Conservation (phyloP, 164 flowering plant genomes). For the Stephania japonica region DNA sequence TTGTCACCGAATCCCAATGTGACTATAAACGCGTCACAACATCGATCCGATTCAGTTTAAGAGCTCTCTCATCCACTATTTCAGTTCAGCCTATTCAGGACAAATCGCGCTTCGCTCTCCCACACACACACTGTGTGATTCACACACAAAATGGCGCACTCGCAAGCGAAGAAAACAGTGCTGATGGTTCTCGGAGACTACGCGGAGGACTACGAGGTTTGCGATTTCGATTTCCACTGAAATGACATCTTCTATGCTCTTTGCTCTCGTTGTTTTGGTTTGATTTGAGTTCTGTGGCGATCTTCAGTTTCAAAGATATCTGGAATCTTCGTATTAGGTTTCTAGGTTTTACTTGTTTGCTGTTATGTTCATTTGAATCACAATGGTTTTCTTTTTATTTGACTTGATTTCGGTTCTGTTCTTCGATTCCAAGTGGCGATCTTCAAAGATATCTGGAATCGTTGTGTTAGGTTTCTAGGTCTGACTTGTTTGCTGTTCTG, state of each 20-base stretch:
- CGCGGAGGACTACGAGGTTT: constrained; percentile 93
- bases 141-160: constrained; percentile 26
- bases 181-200: constrained; percentile 83
- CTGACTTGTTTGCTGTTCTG: no score
- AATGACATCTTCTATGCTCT: background rate
- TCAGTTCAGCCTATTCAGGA: no score
- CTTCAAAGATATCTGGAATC: background rate
- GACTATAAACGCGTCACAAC: no score
- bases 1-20: no score
- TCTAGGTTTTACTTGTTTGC: no score
- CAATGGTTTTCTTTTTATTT: no score
- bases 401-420: background rate
- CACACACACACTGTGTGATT: background rate
- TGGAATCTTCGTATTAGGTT: background rate
- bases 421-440: background rate
- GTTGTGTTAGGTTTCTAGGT: background rate
- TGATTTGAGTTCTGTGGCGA: background rate
- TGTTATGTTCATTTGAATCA: no score
- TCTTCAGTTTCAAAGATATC: background rate
- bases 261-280: background rate
- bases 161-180: constrained; percentile 36
- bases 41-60: no score
- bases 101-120: background rate
- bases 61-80: no score
- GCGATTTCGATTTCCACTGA: background rate